These are phyloP conservation scores for Achaetomium macrosporum DNA, from an alignment of 2,329 filamentous ascomycete species.

Conservation along the genomic window DNA sequence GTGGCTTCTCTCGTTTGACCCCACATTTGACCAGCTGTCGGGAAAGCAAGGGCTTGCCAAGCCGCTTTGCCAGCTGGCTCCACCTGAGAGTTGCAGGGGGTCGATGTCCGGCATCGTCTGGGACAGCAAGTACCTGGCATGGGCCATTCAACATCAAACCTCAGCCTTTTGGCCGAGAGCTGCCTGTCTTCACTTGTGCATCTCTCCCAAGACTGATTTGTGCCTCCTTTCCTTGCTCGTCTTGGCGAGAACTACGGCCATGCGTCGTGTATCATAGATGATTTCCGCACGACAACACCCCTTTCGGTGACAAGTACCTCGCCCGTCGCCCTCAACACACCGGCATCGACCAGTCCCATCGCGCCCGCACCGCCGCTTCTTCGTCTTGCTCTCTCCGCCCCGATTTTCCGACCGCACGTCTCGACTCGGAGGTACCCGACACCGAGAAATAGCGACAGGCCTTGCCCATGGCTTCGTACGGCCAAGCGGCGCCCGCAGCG, in stretches of 20 bases:
- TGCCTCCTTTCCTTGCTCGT: background rate
- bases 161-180: slow-evolving; percentile 8
- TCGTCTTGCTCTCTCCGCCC: background rate
- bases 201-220: background rate
- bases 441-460: background rate
- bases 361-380: background rate
- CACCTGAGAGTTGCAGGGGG: slow-evolving; percentile 1
- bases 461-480: slow-evolving; percentile 36
- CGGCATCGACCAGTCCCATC: slow-evolving; percentile 1
- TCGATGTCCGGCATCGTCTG: background rate
- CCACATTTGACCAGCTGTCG: background rate
- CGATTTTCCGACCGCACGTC: background rate
- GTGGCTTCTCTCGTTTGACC: too few species aligned
- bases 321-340: background rate
- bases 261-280: slow-evolving; percentile 15
- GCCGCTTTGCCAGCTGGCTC: slow-evolving; percentile 11
- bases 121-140: slow-evolving; percentile 8
- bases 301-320: slow-evolving; percentile 18
- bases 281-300: slow-evolving; percentile 8
- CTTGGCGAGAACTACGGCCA: slow-evolving; percentile 11
- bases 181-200: slow-evolving; percentile 4
- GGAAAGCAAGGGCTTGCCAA: slow-evolving; percentile 3
- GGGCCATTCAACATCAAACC: slow-evolving; percentile 11
- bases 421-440: background rate
- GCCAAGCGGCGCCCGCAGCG: slow-evolving; percentile 31